phyloP scores from a whole-genome alignment of 1,284 basidiomycete species.

The Takashimella koratensis region DNA sequence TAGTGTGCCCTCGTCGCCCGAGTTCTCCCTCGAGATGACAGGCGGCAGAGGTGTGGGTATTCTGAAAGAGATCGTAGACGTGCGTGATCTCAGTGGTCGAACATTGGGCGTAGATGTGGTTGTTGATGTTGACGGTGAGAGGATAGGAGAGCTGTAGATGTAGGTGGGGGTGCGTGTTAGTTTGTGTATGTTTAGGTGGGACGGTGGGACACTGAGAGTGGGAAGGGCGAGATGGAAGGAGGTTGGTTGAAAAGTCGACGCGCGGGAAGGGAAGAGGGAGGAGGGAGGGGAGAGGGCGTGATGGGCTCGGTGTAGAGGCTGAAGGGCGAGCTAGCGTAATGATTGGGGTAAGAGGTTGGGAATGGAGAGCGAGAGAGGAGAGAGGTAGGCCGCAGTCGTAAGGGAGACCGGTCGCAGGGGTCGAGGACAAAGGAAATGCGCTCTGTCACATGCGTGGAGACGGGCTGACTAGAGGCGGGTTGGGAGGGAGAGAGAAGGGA shows the following conservation, averaged over 20 bases:
- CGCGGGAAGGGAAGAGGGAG: not conserved
- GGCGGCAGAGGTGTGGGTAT: conserved; percentile 26
- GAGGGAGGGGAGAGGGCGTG: conserved; percentile 1
- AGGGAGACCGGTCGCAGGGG: too few species aligned
- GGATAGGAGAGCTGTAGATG: not conserved
- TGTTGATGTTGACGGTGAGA: not conserved
- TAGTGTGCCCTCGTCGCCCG: conserved; percentile 16
- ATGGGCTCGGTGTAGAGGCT: not conserved
- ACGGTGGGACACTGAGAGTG: not conserved
- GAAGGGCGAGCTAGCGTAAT: too few species aligned
- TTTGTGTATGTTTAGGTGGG: not conserved
- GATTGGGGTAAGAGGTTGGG: too few species aligned
- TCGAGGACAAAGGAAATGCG: too few species aligned
- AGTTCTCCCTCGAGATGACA: conserved; percentile 38
- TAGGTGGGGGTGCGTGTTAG: not conserved
- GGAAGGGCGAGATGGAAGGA: not conserved
- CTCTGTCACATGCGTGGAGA: too few species aligned
- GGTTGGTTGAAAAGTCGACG: not conserved
- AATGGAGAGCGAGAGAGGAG: too few species aligned
- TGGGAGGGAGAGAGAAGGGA: not conserved
- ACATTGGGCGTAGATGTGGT: not conserved
- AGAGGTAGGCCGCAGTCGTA: too few species aligned
- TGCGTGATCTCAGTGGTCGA: conserved; percentile 24
- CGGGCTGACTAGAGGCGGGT: not conserved
- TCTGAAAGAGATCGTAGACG: conserved; percentile 32